Conservation (phyloP, 345 rosid species). For the Lepidium didymum region DNA sequence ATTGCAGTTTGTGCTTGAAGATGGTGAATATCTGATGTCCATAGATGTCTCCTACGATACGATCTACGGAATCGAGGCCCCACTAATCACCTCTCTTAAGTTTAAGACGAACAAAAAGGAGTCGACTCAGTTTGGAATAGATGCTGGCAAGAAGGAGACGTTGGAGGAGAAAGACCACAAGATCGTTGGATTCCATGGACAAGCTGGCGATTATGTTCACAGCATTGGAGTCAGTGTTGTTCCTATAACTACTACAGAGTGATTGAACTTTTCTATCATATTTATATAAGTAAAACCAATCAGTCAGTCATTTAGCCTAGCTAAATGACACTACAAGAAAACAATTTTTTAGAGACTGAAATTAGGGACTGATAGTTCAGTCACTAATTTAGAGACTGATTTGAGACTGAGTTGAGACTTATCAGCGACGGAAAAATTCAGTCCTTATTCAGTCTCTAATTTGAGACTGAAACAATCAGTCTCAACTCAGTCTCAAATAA, state of each 20-base stretch:
- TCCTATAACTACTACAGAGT: constrained; percentile 9
- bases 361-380: no score
- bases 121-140: constrained; percentile 8
- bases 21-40: constrained; percentile 18
- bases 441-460: no score
- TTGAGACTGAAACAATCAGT: no score
- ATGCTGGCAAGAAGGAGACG: constrained; percentile 3
- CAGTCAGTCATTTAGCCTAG: background rate
- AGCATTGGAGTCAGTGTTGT: constrained; percentile 15
- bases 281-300: background rate
- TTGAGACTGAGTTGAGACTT: no score
- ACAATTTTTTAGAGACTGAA: no score
- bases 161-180: constrained; percentile 4
- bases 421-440: no score
- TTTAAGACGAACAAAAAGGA: constrained; percentile 26
- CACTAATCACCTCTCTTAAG: background rate
- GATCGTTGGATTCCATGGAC: constrained; percentile 26
- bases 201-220: constrained; percentile 17
- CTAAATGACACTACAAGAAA: background rate
- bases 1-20: constrained; percentile 22
- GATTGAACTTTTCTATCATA: background rate
- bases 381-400: no score
- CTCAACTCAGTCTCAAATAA: no score
- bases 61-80: background rate
- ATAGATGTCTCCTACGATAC: constrained; percentile 20